These are phyloP conservation scores for Ilyonectria mors-panacis DNA, from an alignment of 2,329 filamentous ascomycete genomes.

Conservation along the genomic window DNA sequence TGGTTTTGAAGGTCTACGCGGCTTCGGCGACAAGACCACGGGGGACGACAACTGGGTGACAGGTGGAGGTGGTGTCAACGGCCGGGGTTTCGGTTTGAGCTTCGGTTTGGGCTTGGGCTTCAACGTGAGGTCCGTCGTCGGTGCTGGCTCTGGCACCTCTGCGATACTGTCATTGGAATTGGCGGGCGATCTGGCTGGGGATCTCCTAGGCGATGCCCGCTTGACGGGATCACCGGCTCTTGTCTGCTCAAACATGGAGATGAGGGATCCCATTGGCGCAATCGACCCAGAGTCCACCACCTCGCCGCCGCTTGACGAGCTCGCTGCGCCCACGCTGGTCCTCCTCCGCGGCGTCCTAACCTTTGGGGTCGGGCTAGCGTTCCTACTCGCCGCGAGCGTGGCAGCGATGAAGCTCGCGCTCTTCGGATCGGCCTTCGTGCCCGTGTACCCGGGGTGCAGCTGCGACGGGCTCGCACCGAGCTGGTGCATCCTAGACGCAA, in stretches of 20 bases:
- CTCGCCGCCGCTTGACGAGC: conserved; percentile 46
- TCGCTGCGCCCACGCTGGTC: conserved; percentile 50
- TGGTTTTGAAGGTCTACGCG: conserved; percentile 51
- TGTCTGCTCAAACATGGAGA: conserved; percentile 77
- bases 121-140: conserved; percentile 21
- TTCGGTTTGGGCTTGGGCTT: conserved; percentile 50
- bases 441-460: conserved; percentile 35
- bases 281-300: conserved; percentile 69
- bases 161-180: conserved; percentile 33
- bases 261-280: conserved; percentile 74
- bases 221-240: conserved; percentile 53
- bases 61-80: conserved; percentile 40
- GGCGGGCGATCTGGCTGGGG: conserved; percentile 30
- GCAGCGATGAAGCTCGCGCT: conserved; percentile 71
- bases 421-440: conserved; percentile 55
- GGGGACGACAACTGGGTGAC: conserved; percentile 41
- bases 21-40: conserved; percentile 52
- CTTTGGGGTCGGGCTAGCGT: conserved; percentile 57
- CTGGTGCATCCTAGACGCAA: conserved; percentile 46
- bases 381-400: conserved; percentile 71
- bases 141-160: conserved; percentile 23
- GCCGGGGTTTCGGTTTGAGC: conserved; percentile 43
- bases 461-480: conserved; percentile 40
- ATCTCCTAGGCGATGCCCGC: conserved; percentile 46
- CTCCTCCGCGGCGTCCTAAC: conserved; percentile 47